Conservation (phyloP, 805 yeast species). For the Hanseniaspora occidentalis region DNA sequence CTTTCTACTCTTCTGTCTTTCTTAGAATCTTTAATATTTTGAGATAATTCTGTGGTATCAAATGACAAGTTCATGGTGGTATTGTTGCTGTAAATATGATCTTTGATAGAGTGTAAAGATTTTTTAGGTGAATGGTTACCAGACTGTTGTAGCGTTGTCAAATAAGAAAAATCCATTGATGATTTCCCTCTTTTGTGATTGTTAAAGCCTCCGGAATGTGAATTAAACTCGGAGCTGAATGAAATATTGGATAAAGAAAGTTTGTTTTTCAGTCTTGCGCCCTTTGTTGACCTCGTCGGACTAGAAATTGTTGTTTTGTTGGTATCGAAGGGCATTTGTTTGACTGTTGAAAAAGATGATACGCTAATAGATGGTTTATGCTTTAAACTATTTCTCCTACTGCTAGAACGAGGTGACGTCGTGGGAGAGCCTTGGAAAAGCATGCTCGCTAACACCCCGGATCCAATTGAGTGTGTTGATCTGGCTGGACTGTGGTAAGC, state of each 20-base stretch:
- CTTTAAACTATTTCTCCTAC: constrained; percentile 5
- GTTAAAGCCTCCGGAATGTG: not conserved
- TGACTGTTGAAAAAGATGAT: constrained; percentile 8
- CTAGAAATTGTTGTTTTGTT: constrained; percentile 16
- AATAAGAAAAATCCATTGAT: constrained; percentile 19
- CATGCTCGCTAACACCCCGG: not conserved
- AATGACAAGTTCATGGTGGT: not conserved
- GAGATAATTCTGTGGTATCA: not conserved
- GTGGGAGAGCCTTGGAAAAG: not conserved
- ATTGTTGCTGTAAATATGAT: not conserved
- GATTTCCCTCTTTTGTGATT: constrained; percentile 17
- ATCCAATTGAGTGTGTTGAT: not conserved
- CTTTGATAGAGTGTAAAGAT: constrained; percentile 12
- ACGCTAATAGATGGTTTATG: constrained; percentile 7
- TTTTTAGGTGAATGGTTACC: constrained; percentile 22
- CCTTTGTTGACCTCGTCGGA: constrained; percentile 18
- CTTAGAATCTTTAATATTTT: not conserved
- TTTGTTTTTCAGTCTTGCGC: constrained; percentile 20
- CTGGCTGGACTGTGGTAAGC: not conserved
- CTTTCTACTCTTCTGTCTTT: not conserved
- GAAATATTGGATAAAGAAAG: constrained; percentile 21
- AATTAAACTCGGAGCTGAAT: constrained; percentile 11
- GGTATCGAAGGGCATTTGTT: constrained; percentile 16
- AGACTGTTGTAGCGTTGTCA: constrained; percentile 17
- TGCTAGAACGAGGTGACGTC: not conserved